Base-by-base conservation (phyloP, 1,284 basidiomycete species). In the Trichosporon asahii region DNA sequence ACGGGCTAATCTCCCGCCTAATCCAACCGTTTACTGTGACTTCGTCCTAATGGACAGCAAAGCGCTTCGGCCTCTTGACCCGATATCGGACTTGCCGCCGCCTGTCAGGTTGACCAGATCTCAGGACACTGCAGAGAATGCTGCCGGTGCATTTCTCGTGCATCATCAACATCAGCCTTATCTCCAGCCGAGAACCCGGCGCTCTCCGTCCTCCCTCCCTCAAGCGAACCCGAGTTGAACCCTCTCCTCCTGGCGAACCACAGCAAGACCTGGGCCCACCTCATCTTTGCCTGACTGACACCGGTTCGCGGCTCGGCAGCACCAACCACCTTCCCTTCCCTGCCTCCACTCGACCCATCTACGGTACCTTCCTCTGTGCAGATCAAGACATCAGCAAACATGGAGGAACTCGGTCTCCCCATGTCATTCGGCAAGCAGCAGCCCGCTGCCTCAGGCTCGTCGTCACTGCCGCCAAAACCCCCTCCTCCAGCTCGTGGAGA, bases 391-490 rank as follows among this genome's bases (percentile, higher is more conserved):
- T 25, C 9, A 49, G 6, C 46, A 6, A 74, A 37, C 14, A 79
- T 80, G 79, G 77, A 79, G 67, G 70, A 69, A 2, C 65, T 74
- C 35, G 77, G 78, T 27, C 73, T 80, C 18, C 79, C 79, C 2
- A 69, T 75, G 21, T 57, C 75, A 12, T 80, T 80, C 53, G 79
- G 79, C 15, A 80, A 80, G 61, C 70, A 73, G 57, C 67, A 23
- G 23, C 25, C 60, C n/a, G 40, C 27, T 12, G 12, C 33, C 2
- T 12, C 4, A 37, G 35, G 21, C 35, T 53, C 18, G 11, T 33
- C 40, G 21, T n/a, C 6, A 37, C 55, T 37, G 33, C 66, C 66
- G 55, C 29, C 37, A 14, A 27, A 27, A 44, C 64, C 64, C 3
- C 64, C 70, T 18, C 71, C 68, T 9, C 49, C 66, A 23, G 14